These are phyloP conservation scores for Tetrahymena borealis DNA, from an alignment of 73 alveolate genomes.

Conservation along the genomic window DNA sequence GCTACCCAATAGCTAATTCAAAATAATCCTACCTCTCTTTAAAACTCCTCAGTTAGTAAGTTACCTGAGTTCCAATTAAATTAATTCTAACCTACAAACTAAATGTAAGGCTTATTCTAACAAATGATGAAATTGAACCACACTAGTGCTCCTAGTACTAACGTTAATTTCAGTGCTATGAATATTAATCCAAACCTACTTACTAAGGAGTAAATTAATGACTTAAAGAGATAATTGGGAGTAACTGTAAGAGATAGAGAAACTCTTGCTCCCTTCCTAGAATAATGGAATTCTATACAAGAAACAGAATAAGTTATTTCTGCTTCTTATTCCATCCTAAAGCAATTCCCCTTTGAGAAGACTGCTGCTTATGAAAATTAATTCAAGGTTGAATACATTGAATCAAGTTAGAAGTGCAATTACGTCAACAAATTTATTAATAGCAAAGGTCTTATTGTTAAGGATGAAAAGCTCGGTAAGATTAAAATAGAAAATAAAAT, in stretches of 20 bases:
- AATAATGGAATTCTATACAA: background rate
- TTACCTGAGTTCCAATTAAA: background rate
- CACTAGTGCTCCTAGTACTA: background rate
- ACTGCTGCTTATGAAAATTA: background rate
- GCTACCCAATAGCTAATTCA: background rate
- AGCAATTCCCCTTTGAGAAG: background rate
- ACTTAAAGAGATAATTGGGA: background rate
- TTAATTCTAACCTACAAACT: background rate
- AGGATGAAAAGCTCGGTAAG: background rate
- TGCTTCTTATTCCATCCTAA: background rate
- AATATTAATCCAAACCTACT: background rate
- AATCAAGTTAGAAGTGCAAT: background rate
- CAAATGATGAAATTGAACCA: background rate
- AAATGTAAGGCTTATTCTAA: background rate
- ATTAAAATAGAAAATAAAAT: background rate
- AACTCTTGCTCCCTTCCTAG: slow-evolving; percentile 1
- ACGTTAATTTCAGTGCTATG: background rate
- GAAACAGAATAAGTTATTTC: background rate
- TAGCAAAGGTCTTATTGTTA: background rate
- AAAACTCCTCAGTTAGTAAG: background rate
- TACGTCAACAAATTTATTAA: background rate
- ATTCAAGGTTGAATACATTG: background rate
- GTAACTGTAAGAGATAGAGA: background rate
- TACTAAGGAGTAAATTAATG: background rate
- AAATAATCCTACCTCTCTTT: background rate